phyloP scores from a whole-genome alignment of 2,329 filamentous ascomycete genomes.

The Colletotrichum trifolii region DNA sequence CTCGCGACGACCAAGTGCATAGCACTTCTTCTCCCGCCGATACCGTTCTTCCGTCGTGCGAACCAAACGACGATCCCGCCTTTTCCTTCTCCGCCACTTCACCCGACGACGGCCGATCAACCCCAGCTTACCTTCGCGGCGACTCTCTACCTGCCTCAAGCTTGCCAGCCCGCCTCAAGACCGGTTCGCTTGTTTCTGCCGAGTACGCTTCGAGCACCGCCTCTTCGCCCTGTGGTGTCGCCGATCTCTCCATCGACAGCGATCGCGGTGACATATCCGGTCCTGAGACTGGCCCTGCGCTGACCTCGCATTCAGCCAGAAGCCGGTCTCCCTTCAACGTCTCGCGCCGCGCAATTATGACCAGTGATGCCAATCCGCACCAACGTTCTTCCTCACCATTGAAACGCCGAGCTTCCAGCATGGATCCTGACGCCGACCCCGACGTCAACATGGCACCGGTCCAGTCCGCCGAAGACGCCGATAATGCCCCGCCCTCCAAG shows the following conservation, averaged over 20 bases:
- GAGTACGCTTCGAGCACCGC: constrained; percentile 67
- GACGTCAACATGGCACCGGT: constrained; percentile 32
- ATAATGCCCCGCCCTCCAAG: constrained; percentile 17
- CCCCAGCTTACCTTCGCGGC: constrained; percentile 42
- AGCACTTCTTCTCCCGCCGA: constrained; percentile 54
- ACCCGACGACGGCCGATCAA: constrained; percentile 33
- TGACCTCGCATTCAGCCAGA: constrained; percentile 49
- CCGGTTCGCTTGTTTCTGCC: constrained; percentile 53
- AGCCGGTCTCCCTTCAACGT: constrained; percentile 65
- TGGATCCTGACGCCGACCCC: constrained; percentile 62
- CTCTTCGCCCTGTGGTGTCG: constrained; percentile 69
- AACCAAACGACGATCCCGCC: constrained; percentile 60
- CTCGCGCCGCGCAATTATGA: constrained; percentile 67
- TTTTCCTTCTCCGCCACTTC: constrained; percentile 62
- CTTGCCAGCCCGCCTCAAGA: constrained; percentile 63
- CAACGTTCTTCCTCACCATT: constrained; percentile 73
- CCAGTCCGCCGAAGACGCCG: constrained; percentile 25
- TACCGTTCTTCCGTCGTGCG: constrained; percentile 63
- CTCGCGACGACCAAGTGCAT: constrained; percentile 53
- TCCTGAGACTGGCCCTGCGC: constrained; percentile 55
- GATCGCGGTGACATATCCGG: constrained; percentile 58
- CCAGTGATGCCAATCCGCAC: constrained; percentile 66
- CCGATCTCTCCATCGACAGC: constrained; percentile 66
- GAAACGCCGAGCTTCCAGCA: constrained; percentile 72
- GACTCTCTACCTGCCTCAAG: constrained; percentile 57